A percentile compares a stretch with the other conserved stretches of the same genome.
These are phyloP conservation scores for Calycina marina DNA, from an alignment of 2,329 filamentous ascomycete genomes.

Conservation along the genomic window DNA sequence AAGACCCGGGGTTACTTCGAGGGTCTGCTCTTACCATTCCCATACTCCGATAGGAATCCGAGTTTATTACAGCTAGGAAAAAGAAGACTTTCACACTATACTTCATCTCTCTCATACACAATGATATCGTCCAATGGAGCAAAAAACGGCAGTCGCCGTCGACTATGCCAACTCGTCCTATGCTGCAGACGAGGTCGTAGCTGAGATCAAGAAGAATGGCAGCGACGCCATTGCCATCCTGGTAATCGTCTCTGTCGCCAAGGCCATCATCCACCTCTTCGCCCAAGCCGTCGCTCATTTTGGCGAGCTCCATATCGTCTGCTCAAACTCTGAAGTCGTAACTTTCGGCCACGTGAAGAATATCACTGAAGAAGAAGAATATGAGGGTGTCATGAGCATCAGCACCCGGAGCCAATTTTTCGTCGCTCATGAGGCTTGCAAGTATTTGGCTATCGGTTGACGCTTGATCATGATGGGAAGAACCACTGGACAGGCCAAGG, in stretches of 20 bases:
- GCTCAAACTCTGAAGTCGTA: conserved; percentile 34
- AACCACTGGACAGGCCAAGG: conserved; percentile 52
- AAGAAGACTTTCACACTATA: too few relatives aligned
- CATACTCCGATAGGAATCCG: too few relatives aligned
- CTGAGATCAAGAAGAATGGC: conserved; percentile 40
- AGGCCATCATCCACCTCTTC: conserved; percentile 18
- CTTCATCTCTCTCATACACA: too few relatives aligned
- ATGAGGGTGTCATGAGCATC: conserved; percentile 39
- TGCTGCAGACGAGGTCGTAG: conserved; percentile 50
- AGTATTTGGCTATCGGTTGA: conserved; percentile 54
- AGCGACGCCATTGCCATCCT: conserved; percentile 37
- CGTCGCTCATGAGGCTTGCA: conserved; percentile 61
- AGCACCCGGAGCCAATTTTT: conserved; percentile 62
- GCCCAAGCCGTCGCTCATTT: conserved; percentile 18
- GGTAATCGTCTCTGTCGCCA: conserved; percentile 43
- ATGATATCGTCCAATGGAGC: not conserved
- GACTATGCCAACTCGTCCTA: conserved; percentile 36
- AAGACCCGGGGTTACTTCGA: conserved; percentile 13
- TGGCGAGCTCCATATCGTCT: conserved; percentile 20
- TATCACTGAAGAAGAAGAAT: conserved; percentile 20
- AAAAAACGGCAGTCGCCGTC: conserved; percentile 36
- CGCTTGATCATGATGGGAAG: conserved; percentile 62
- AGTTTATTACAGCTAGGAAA: too few relatives aligned
- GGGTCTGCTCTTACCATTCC: too few relatives aligned
- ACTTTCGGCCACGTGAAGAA: conserved; percentile 25